Evolutionary conservation across 2,329 filamentous ascomycete genomes (phyloP), one percentile per base, ranked within the genome.

Genomic region (Xylariaceae sp.): DNA sequence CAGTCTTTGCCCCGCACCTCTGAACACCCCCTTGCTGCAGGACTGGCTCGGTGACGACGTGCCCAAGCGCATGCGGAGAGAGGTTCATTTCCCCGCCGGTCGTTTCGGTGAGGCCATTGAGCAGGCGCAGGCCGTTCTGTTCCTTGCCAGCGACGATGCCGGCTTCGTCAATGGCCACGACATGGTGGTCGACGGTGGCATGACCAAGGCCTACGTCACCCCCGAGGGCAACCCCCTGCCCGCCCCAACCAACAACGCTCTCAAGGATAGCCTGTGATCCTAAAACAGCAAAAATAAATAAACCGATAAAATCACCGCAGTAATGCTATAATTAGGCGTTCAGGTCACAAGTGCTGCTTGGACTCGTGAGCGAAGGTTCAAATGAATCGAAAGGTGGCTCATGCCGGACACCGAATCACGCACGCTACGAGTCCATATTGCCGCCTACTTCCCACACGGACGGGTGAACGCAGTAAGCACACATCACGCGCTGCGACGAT

Each of bases 41-140:
- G 90, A 96, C 76, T 96, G 91, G 90, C 85, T 96, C 18, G 92
- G 92, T 63, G 90, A 94, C 69, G 92, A 96, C 76, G 73, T 85
- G 72, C 83, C 83, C 62, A 96, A 96, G 83, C 86, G 92, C 37
- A 78, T 85, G 70, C 82, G 92, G 51, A 88, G 92, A 59, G 91
- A 96, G 78, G 82, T 96, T 18, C 92, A 96, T 75, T 96, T 96
- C 81, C 92, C 92, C 4, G 84, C 82, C 6, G 92, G 92, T 48
- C 85, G 92, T 10, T 96, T 96, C 70, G 92, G 92, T 53, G 92
- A 97, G 80, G 90, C 92, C n/a, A 78, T 96, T 62, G 92, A 97
- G 80, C 92, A 96, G 78, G 92, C 92, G 0, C 88, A 95, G 64
- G 92, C 90, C 5, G 92, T 96, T 0, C 72, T 96, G 6, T 96